Conservation (phyloP, 768 basidiomycete species). For the Tephrocybe sp. region DNA sequence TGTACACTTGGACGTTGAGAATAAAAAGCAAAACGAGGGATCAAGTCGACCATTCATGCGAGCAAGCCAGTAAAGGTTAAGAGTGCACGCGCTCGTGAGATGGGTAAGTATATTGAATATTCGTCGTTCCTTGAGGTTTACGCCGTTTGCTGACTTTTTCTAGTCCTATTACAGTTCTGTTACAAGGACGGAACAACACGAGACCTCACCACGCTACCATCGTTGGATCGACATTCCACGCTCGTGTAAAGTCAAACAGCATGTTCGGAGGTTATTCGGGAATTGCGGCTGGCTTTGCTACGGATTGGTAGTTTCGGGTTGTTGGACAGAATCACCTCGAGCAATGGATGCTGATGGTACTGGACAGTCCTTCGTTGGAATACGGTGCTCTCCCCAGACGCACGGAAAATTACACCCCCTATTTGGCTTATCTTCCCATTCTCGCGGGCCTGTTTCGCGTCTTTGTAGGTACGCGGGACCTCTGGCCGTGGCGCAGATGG, state of each 20-base stretch:
- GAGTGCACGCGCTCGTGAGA: too few relatives aligned
- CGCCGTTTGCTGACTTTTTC: background rate
- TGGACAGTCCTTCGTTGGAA: constrained; percentile 29
- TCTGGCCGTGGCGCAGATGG: too few relatives aligned
- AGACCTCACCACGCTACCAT: constrained; percentile 54
- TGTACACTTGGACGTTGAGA: too few relatives aligned
- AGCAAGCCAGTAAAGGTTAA: background rate
- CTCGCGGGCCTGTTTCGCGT: too few relatives aligned
- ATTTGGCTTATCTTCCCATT: constrained; percentile 32
- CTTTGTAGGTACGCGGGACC: too few relatives aligned
- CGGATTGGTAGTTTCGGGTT: background rate
- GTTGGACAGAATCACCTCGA: too few relatives aligned
- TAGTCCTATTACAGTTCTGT: background rate
- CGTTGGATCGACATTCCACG: constrained; percentile 49
- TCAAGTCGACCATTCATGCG: too few relatives aligned
- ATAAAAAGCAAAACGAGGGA: too few relatives aligned
- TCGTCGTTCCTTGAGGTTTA: background rate
- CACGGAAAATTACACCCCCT: constrained; percentile 74
- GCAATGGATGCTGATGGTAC: too few relatives aligned
- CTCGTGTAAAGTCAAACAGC: constrained; percentile 61
- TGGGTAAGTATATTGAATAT: background rate
- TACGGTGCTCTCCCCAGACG: constrained; percentile 59
- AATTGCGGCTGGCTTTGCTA: background rate
- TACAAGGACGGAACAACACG: constrained; percentile 46
- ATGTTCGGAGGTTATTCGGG: constrained; percentile 36